phyloP scores from a whole-genome alignment of 768 basidiomycete species.

The Epithele typhae region DNA sequence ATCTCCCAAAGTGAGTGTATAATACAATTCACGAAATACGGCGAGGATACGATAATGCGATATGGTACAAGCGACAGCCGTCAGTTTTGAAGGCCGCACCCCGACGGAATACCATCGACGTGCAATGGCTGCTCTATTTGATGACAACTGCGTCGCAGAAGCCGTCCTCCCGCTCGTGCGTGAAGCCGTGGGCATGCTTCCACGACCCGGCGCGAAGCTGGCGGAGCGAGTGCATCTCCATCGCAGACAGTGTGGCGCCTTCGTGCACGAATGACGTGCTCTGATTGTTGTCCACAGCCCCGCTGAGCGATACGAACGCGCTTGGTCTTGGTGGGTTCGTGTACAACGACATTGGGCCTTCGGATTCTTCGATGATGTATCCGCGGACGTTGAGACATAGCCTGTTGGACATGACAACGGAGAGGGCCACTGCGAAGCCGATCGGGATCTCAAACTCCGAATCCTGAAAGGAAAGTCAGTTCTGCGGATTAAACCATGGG shows the following conservation, averaged over 20 bases:
- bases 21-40: too few relatives aligned
- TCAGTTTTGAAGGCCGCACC: too few relatives aligned
- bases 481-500: background rate
- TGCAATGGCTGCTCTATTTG: too few relatives aligned
- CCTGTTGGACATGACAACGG: conserved; percentile 54
- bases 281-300: background rate
- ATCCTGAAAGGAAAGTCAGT: background rate
- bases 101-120: too few relatives aligned
- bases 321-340: background rate
- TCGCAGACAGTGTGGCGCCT: conserved; percentile 21
- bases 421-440: conserved; percentile 54
- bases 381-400: conserved; percentile 52
- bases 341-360: background rate
- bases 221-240: conserved; percentile 33
- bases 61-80: too few relatives aligned
- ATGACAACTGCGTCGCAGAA: too few relatives aligned
- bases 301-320: background rate
- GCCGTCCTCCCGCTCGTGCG: too few relatives aligned
- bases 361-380: conserved; percentile 14
- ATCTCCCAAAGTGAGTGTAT: too few relatives aligned
- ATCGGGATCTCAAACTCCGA: conserved; percentile 45
- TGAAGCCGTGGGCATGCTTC: conserved; percentile 5
- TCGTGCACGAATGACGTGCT: conserved; percentile 2
- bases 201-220: conserved; percentile 24
- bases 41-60: too few relatives aligned